These are phyloP conservation scores for Penicillium janthinellum DNA, from an alignment of 2,329 filamentous ascomycete genomes.

Conservation along the genomic window DNA sequence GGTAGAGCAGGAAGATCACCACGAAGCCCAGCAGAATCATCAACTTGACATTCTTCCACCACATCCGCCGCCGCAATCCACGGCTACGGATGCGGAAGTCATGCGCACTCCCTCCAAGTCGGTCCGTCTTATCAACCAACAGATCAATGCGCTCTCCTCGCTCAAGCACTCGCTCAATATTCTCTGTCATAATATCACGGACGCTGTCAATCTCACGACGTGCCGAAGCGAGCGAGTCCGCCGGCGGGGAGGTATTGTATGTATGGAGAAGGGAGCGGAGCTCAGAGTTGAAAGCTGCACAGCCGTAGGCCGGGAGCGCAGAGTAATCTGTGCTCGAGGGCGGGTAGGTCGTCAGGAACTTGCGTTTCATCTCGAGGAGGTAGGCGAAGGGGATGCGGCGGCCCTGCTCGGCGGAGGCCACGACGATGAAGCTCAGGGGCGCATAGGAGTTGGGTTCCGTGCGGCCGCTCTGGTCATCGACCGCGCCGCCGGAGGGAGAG, in stretches of 20 bases:
- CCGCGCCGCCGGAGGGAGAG: conserved; percentile 65
- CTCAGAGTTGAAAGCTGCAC: conserved; percentile 79
- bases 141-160: conserved; percentile 90
- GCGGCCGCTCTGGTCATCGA: conserved; percentile 30
- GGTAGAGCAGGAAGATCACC: conserved; percentile 67
- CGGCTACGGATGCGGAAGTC: conserved; percentile 89
- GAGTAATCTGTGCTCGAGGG: conserved; percentile 70
- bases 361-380: conserved; percentile 84
- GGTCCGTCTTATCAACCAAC: conserved; percentile 94
- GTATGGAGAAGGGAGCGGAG: conserved; percentile 78
- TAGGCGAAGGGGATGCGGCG: conserved; percentile 91
- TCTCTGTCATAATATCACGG: conserved; percentile 89
- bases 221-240: conserved; percentile 81
- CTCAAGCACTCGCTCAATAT: conserved; percentile 87
- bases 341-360: conserved; percentile 74
- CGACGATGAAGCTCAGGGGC: conserved; percentile 87
- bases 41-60: conserved; percentile 98
- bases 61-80: conserved; percentile 89
- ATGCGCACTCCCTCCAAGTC: conserved; percentile 80
- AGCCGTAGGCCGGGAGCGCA: conserved; percentile 83
- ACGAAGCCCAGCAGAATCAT: conserved; percentile 80
- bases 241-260: conserved; percentile 75
- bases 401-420: conserved; percentile 78
- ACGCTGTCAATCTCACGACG: conserved; percentile 91
- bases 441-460: conserved; percentile 63